phyloP scores from a whole-genome alignment of 2,329 filamentous ascomycete species.

The Pseudogymnoascus sp. region DNA sequence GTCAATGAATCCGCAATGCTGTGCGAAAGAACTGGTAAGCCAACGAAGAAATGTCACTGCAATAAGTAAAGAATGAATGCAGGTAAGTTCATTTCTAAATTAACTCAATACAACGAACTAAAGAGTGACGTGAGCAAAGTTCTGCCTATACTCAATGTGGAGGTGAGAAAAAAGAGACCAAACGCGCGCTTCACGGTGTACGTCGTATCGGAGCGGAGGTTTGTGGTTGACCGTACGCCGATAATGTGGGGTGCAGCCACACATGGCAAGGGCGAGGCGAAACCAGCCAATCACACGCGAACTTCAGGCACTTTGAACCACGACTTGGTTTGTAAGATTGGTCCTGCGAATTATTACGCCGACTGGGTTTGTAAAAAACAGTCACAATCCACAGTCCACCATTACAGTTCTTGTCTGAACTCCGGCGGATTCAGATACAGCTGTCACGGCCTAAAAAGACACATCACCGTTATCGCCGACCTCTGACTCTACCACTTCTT shows the following conservation, averaged over 20 bases:
- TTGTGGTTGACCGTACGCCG: background rate
- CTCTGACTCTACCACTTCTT: background rate
- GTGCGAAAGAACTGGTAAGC: background rate
- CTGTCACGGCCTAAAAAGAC: background rate
- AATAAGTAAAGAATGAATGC: background rate
- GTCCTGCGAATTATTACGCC: background rate
- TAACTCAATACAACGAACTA: background rate
- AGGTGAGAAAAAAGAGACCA: background rate
- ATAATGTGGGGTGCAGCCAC: constrained; percentile 1
- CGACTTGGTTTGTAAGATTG: background rate
- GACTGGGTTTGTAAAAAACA: background rate
- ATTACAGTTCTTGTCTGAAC: background rate
- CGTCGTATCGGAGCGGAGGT: background rate
- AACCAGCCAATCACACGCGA: background rate
- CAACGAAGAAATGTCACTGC: background rate
- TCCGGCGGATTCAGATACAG: background rate
- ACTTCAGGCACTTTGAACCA: background rate
- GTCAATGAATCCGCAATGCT: background rate
- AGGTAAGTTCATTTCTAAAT: background rate
- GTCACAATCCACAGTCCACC: background rate
- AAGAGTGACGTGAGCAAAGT: constrained; percentile 2
- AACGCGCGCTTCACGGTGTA: background rate
- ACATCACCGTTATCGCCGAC: background rate
- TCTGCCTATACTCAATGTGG: constrained; percentile 1
- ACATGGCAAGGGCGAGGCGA: background rate